Percentiles rank a stretch among this genome's conserved stretches.
Evolutionary conservation across 345 rosid species (phyloP).

Genomic region (Linum tenue): DNA sequence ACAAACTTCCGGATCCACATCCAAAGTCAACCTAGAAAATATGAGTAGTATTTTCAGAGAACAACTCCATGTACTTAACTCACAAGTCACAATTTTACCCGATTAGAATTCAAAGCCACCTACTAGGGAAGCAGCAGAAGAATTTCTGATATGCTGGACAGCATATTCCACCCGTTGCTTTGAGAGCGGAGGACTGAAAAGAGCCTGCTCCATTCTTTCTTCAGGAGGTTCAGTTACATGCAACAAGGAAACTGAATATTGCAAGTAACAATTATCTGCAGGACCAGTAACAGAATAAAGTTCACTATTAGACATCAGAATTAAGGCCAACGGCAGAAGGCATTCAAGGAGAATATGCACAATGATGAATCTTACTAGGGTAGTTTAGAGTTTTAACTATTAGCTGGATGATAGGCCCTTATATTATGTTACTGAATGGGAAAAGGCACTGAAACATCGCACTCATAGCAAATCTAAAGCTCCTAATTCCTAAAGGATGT

Average conservation of each 20-base stretch:
- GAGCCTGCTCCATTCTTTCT: conserved; percentile 90
- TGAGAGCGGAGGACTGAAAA: conserved; percentile 90
- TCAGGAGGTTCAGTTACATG: conserved; percentile 64
- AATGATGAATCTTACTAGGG: no score
- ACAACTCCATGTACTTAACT: conserved; percentile 3
- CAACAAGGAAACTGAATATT: conserved; percentile 44
- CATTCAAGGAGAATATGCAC: no score
- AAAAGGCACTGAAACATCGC: not conserved
- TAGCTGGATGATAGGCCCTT: no score
- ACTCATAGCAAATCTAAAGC: conserved; percentile 3
- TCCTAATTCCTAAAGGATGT: no score
- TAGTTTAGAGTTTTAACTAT: no score
- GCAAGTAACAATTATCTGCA: conserved; percentile 39
- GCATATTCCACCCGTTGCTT: conserved; percentile 95
- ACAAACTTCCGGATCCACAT: conserved; percentile 86
- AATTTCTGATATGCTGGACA: conserved; percentile 57
- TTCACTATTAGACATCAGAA: conserved; percentile 4
- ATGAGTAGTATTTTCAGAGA: not conserved
- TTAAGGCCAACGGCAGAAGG: not conserved
- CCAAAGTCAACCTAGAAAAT: conserved; percentile 74
- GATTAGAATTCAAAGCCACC: conserved; percentile 4
- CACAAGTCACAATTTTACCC: not conserved
- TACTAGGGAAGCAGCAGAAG: conserved; percentile 70
- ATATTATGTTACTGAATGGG: no score
- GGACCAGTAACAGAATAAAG: conserved; percentile 7